Evolutionary conservation across 2,329 filamentous ascomycete genomes (phyloP), one percentile per base, ranked within the genome.

Genomic region (Passalora sequoiae): DNA sequence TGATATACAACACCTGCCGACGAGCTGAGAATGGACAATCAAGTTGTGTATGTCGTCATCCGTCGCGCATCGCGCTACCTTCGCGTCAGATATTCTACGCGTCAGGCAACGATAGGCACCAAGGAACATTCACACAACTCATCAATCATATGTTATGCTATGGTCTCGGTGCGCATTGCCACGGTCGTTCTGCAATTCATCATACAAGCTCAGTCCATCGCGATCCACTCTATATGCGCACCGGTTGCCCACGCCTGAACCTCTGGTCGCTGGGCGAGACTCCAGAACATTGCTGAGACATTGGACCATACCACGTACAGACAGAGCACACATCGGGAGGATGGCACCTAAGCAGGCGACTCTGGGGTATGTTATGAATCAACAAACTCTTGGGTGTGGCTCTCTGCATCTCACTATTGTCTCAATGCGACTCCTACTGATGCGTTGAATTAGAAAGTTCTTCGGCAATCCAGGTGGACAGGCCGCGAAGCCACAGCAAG

Each of bases 281-380:
- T 33, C 44, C 24, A 44, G 46, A 43, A 19, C 37, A 12, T 29
- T 46, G 28, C 13, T 28, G 33, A 28, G 13, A 15, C 46, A 38
- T 28, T 43, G 39, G 24, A 20, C 16, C 19, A 22, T 42, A 20
- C 9, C 44, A 17, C 41, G 33, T 22, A 54, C 43, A 29, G 37
- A 36, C 24, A 35, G 39, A 8, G 15, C 16, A 19, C 42, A n/a
- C 25, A 4, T 43, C n/a, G 39, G 38, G 41, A 58, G 21, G 30
- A 74, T 74, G 71, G 56, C 70, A 38, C 69, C 70, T 15, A 89
- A 86, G 64, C 88, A 86, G 65, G 81, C 85, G 59, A 94, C 86
- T 49, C 70, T 94, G 66, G 86, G 86, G 89, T 94, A 92, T 70
- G 88, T 91, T 51, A 83, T 79, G 68, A 74, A 75, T 53, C 86